Conservation (phyloP, 805 yeast species). For the Candida koratica region DNA sequence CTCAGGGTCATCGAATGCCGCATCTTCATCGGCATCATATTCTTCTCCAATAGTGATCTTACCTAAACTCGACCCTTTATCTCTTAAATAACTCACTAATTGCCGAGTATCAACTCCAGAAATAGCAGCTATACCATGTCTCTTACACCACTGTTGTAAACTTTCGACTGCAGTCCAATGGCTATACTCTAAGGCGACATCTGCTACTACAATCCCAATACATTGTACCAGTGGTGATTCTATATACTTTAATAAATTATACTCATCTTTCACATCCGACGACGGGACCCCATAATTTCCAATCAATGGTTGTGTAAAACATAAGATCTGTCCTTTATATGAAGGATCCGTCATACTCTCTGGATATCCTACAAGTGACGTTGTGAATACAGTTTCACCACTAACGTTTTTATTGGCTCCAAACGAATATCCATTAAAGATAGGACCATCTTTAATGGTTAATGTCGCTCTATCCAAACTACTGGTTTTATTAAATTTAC, state of each 20-base stretch:
- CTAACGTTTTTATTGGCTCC: slow-evolving; percentile 91
- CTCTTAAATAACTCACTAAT: slow-evolving; percentile 87
- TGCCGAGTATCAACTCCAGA: slow-evolving; percentile 98
- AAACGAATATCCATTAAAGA: slow-evolving; percentile 88
- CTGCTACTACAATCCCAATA: slow-evolving; percentile 93
- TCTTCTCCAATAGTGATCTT: slow-evolving; percentile 86
- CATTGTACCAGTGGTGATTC: slow-evolving; percentile 92
- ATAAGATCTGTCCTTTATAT: slow-evolving; percentile 93
- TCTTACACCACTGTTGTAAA: slow-evolving; percentile 90
- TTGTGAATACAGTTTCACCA: slow-evolving; percentile 98
- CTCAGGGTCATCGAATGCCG: slow-evolving; percentile 88
- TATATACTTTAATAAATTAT: slow-evolving; percentile 79
- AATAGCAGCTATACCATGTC: slow-evolving; percentile 92
- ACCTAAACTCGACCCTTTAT: slow-evolving; percentile 92
- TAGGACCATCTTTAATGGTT: slow-evolving; percentile 89
- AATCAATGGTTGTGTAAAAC: slow-evolving; percentile 93
- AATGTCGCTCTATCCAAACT: slow-evolving; percentile 78
- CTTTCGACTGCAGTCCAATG: slow-evolving; percentile 99
- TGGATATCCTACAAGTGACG: slow-evolving; percentile 97
- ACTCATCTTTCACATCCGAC: slow-evolving; percentile 73
- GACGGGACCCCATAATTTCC: slow-evolving; percentile 99
- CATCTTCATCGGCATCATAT: slow-evolving; percentile 87
- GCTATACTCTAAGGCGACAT: slow-evolving; percentile 92
- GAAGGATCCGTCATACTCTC: slow-evolving; percentile 99
- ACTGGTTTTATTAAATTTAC: slow-evolving; percentile 34